Evolutionary conservation across 129 eudicot species (phyloP).

Genomic region (Mikania micrantha): DNA sequence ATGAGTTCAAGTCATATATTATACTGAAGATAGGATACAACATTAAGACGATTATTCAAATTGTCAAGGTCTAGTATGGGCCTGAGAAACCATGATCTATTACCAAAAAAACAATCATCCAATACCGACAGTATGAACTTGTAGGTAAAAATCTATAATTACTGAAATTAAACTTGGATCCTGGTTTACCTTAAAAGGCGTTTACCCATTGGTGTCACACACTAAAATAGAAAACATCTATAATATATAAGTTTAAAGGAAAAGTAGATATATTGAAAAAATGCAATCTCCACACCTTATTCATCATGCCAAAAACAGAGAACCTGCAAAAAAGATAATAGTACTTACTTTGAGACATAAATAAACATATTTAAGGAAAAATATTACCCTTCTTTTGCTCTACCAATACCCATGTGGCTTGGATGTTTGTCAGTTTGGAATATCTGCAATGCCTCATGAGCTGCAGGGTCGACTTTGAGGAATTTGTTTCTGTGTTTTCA

Average conservation of each 20-base stretch:
- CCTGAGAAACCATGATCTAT: neutral
- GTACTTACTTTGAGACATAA: conserved; percentile 1
- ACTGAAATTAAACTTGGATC: neutral
- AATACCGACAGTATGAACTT: conserved; percentile 2
- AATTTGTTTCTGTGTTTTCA: conserved; percentile 55
- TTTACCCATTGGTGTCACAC: too few relatives aligned
- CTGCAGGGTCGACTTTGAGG: conserved; percentile 82
- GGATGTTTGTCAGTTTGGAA: conserved; percentile 89
- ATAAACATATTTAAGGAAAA: neutral
- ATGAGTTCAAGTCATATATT: neutral
- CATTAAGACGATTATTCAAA: conserved; percentile 68
- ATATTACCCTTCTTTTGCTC: conserved; percentile 80
- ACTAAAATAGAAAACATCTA: conserved; percentile 18
- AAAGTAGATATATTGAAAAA: conserved; percentile 1
- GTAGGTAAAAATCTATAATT: neutral
- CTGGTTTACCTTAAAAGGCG: conserved; percentile 34
- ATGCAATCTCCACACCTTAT: conserved; percentile 53
- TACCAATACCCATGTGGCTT: conserved; percentile 91
- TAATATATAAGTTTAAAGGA: conserved; percentile 3
- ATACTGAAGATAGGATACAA: conserved; percentile 59
- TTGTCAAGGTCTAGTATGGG: conserved; percentile 51
- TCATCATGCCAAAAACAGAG: conserved; percentile 95
- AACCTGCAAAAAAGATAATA: conserved; percentile 48
- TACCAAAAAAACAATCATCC: neutral
- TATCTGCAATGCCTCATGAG: conserved; percentile 86